These are phyloP conservation scores for Phytophthora ohioensis DNA, from an alignment of 352 stramenopile genomes.

Conservation along the genomic window DNA sequence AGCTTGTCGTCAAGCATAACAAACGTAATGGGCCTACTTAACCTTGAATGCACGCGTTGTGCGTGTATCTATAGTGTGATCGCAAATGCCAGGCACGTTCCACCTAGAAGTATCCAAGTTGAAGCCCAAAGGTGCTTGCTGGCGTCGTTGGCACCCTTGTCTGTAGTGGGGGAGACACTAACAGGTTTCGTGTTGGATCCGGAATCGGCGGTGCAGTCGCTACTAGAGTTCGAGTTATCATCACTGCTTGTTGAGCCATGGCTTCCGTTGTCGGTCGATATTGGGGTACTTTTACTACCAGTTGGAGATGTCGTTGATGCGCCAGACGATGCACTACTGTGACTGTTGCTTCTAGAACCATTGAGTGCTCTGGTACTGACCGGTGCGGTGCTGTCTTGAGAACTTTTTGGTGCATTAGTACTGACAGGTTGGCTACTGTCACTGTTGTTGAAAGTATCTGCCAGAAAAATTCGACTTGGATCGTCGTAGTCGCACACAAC, in stretches of 20 bases:
- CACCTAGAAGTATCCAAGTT: neutral
- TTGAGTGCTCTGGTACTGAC: neutral
- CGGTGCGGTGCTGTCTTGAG: neutral
- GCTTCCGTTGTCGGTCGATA: neutral
- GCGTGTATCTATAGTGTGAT: neutral
- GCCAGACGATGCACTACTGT: neutral
- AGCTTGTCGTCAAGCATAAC: no score
- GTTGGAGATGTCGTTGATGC: neutral
- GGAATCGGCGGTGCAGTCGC: neutral
- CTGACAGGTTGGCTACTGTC: neutral
- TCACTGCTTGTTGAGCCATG: neutral
- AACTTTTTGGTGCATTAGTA: neutral
- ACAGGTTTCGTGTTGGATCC: neutral
- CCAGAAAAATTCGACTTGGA: slow-evolving; percentile 5
- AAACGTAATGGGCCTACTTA: no score
- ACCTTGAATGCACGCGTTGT: no score
- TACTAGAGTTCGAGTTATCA: neutral
- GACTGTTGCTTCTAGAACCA: neutral
- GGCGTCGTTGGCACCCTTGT: neutral
- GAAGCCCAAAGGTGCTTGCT: neutral
- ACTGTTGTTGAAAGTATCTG: neutral
- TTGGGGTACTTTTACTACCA: neutral
- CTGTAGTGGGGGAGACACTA: neutral
- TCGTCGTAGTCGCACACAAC: slow-evolving; percentile 56
- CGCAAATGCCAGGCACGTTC: neutral